Base-by-base conservation (phyloP, 2,329 filamentous ascomycete genomes). In the Neophaeococcomyces mojaviensis region DNA sequence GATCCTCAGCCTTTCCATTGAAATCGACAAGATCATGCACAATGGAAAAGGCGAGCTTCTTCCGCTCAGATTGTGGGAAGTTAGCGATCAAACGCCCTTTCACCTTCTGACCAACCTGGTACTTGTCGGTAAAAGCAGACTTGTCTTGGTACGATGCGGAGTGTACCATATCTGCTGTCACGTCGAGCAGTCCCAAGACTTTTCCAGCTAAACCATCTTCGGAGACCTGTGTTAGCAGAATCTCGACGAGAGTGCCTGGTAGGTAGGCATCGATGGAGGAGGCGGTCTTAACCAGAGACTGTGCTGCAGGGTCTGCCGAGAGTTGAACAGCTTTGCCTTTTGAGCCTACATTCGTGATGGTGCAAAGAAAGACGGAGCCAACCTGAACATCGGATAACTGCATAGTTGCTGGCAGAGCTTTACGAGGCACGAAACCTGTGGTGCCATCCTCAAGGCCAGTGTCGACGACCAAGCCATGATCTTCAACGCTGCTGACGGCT, bases 401-500 rank as follows among this genome's bases (percentile, higher is more conserved):
- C 15, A 85, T 70, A 36, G 71, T 73, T 24, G 77, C 62, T 40
- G 86, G 85, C 15, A 96, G 70, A 61, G 96, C 88, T 60, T 84
- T 88, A 50, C 84, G 85, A 4, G 88, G 79, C 60, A 98, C 74
- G 67, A 98, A 98, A 2, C 86, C 92, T 52, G 81, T 82, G 43
- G 89, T 64, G 31, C 78, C 75, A 26, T 74, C 68, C 44, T 81
- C 78, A 5, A 97, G 71, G 15, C 88, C 88, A 31, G 97, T 68
- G 56, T 96, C 88, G 88, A 98, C 95, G 46, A 97, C 79, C 48
- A 92, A 77, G 51, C 92, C 92, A 60, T 95, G 89, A 58, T 98
- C 94, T 65, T 98, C 90, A n/a, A 94, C 84, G 64, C 90, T 98
- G 41, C 77, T 68, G 20, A 98, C 82, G 0, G 88, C 84, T 2